Evolutionary conservation across 208 protist species (phyloP), one percentile per base, ranked within the genome.

Genomic region (Zelonia costaricensis): DNA sequence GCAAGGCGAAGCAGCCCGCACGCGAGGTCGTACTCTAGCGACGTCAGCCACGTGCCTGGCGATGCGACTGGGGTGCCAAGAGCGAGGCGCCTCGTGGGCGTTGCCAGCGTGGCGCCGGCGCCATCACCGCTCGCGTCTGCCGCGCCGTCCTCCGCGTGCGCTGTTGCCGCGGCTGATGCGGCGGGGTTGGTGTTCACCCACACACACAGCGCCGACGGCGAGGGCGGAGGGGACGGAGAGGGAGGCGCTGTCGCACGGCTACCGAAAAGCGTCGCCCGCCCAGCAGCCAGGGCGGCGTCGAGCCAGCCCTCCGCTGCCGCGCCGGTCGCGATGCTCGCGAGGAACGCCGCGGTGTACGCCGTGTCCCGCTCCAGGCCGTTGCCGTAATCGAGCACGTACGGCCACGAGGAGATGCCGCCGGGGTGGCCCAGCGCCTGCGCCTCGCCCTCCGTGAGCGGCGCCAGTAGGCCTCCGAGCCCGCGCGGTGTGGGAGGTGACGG

Each of bases 351-450:
- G 0, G 79, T 74, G 31, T 81, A 69, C 2, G 72, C 62, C 18
- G 64, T 74, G 33, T 92, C 85, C 15, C 81, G 74, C 40, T 76
- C 64, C 8, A 74, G 65, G 25, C 78, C 85, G 56, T 80, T 68
- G 25, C 73, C 74, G 53, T 70, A 52, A 20, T 58, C 55, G 30
- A 74, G 46, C 45, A 92, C 77, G 39, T 79, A 69, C 42, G 75
- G 69, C 81, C 80, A 88, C 20, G 72, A 84, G 1, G 79, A 86
- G 10, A 92, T 74, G 3, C 76, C 81, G 20, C 73, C 66, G 2
- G 57, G 59, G 40, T 63, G 58, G 3, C 68, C 53, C 28, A 62
- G 38, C 49, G 54, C 51, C 45, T 69, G 52, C n/a, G 60, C 69
- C 46, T 70, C 57, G 1, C 13, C 30, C 45, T 43, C 48, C 12